These are phyloP conservation scores for Lichtheimia hyalospora DNA, from an alignment of 371 early-diverging fungal species.

Conservation along the genomic window DNA sequence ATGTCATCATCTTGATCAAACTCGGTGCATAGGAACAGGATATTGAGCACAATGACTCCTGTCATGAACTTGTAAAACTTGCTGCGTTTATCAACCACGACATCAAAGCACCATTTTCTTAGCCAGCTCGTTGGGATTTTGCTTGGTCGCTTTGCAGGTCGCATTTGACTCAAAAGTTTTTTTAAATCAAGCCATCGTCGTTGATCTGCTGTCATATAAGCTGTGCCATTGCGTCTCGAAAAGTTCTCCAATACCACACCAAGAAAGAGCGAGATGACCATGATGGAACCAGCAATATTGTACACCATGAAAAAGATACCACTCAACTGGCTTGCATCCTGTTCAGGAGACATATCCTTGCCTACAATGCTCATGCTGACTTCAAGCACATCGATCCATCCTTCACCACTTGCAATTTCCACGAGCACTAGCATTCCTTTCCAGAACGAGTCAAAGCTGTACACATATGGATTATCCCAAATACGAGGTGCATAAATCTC, in stretches of 20 bases:
- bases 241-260: constrained; percentile 73
- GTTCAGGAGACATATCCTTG: constrained; percentile 43
- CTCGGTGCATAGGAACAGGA: constrained; percentile 58
- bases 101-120: constrained; percentile 46
- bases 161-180: constrained; percentile 59
- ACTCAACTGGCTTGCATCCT: constrained; percentile 56
- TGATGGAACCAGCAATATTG: constrained; percentile 63
- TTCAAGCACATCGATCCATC: constrained; percentile 68
- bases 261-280: constrained; percentile 67
- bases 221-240: constrained; percentile 61
- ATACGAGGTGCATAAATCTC: constrained; percentile 55
- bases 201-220: constrained; percentile 69
- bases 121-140: constrained; percentile 33
- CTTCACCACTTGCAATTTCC: constrained; percentile 71
- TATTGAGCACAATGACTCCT: constrained; percentile 48
- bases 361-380: constrained; percentile 57
- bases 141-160: constrained; percentile 58
- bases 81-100: constrained; percentile 53
- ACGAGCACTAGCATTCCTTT: constrained; percentile 59
- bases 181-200: constrained; percentile 71
- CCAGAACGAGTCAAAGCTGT: constrained; percentile 71
- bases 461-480: constrained; percentile 66
- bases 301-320: constrained; percentile 65
- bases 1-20: constrained; percentile 14
- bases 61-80: constrained; percentile 54